Evolutionary conservation across 2,329 filamentous ascomycete species (phyloP).

Genomic region (Colletotrichum chrysophilum): DNA sequence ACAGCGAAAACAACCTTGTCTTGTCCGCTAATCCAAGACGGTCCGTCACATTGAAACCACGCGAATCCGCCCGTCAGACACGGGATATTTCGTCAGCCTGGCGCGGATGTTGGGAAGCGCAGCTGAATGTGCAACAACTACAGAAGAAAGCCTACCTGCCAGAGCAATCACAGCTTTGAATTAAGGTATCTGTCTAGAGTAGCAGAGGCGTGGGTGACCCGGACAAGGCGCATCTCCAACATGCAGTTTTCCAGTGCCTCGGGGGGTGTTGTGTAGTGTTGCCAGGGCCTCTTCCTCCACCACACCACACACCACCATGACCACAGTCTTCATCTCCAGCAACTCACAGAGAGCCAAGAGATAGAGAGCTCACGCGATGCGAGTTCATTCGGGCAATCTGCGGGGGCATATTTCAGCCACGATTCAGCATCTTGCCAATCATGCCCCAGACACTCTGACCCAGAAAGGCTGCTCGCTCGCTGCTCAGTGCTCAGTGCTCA

Average conservation of each 20-base stretch:
- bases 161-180: neutral
- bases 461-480: neutral
- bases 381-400: constrained; percentile 11
- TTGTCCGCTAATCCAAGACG: neutral
- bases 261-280: neutral
- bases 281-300: neutral
- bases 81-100: constrained; percentile 1
- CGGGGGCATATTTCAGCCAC: constrained; percentile 13
- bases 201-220: neutral
- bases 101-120: neutral
- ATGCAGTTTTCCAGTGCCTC: neutral
- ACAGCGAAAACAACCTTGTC: neutral
- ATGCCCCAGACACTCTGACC: neutral
- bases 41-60: neutral
- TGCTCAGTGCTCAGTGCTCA: neutral
- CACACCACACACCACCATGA: neutral
- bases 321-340: neutral
- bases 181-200: neutral
- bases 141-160: neutral
- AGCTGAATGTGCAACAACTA: neutral
- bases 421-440: constrained; percentile 12
- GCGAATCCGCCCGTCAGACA: neutral
- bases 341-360: constrained; percentile 15
- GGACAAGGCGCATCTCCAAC: neutral
- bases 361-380: constrained; percentile 8